Percentiles rank a stretch among this genome's conserved stretches.
Conservation (phyloP, 2,329 filamentous ascomycete genomes). For the Thielaviopsis musarum region DNA sequence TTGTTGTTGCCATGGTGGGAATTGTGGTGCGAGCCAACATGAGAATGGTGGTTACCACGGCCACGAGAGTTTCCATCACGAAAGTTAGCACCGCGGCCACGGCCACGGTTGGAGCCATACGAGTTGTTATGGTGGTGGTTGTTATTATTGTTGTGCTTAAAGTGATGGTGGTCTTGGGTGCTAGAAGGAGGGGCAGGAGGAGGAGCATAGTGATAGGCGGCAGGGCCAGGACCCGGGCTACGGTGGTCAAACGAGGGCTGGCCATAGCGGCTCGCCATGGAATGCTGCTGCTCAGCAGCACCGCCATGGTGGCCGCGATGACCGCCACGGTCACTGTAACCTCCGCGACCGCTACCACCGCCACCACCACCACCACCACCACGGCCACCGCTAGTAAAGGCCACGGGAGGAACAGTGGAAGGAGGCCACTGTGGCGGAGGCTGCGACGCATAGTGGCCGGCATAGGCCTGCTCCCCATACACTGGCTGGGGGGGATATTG, state of each 20-base stretch:
- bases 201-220: constrained; percentile 24
- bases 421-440: constrained; percentile 21
- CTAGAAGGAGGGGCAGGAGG: constrained; percentile 21
- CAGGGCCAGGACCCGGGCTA: constrained; percentile 7
- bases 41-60: constrained; percentile 29
- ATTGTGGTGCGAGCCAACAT: constrained; percentile 20
- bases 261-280: constrained; percentile 6
- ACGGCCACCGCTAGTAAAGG: constrained; percentile 10
- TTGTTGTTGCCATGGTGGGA: constrained; percentile 18
- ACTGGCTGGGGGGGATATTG: constrained; percentile 28
- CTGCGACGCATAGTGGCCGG: constrained; percentile 21
- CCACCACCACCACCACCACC: constrained; percentile 11
- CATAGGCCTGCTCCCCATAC: constrained; percentile 25
- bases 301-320: constrained; percentile 12
- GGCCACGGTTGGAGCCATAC: constrained; percentile 19
- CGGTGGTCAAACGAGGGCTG: constrained; percentile 9
- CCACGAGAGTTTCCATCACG: constrained; percentile 26
- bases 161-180: constrained; percentile 13
- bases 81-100: constrained; percentile 21
- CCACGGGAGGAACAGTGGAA: constrained; percentile 19
- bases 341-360: constrained; percentile 25
- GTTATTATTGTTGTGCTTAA: constrained; percentile 15
- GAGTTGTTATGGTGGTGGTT: constrained; percentile 14
- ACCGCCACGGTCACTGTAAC: constrained; percentile 29
- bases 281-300: constrained; percentile 9